phyloP scores from a whole-genome alignment of 768 basidiomycete species.

The Boletus insuetus region DNA sequence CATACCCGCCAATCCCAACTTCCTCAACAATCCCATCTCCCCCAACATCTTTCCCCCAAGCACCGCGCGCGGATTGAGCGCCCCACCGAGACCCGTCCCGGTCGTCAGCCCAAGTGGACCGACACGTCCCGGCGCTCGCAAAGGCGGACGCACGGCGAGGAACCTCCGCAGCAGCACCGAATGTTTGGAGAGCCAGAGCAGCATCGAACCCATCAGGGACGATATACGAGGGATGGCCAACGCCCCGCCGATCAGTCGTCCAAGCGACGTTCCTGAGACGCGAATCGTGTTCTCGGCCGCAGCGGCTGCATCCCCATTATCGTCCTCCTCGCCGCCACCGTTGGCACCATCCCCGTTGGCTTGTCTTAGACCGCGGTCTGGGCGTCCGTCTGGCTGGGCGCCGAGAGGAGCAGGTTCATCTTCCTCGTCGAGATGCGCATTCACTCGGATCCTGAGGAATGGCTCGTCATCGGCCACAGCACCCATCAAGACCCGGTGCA shows the following conservation, averaged over 20 bases:
- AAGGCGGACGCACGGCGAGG: conserved; percentile 22
- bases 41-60: conserved; percentile 14
- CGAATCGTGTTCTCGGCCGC: conserved; percentile 60
- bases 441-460: conserved; percentile 27
- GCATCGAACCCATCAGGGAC: conserved; percentile 58
- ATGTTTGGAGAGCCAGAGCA: conserved; percentile 49
- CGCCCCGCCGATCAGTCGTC: conserved; percentile 67
- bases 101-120: conserved; percentile 18
- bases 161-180: conserved; percentile 28
- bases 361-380: conserved; percentile 11
- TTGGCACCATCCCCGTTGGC: conserved; percentile 6
- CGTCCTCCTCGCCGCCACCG: conserved; percentile 7
- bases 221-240: conserved; percentile 67
- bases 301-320: conserved; percentile 36
- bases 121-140: conserved; percentile 6
- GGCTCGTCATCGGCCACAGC: conserved; percentile 29
- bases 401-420: conserved; percentile 11
- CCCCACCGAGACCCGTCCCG: not conserved
- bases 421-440: conserved; percentile 35
- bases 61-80: conserved; percentile 14
- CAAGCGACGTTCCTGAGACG: conserved; percentile 56
- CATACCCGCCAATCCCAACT: conserved; percentile 27
- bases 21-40: conserved; percentile 20
- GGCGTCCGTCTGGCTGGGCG: conserved; percentile 12
- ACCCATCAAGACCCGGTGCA: conserved; percentile 24